These are phyloP conservation scores for Arthrobotrys entomopaga DNA, from an alignment of 2,329 filamentous ascomycete genomes.

Conservation along the genomic window DNA sequence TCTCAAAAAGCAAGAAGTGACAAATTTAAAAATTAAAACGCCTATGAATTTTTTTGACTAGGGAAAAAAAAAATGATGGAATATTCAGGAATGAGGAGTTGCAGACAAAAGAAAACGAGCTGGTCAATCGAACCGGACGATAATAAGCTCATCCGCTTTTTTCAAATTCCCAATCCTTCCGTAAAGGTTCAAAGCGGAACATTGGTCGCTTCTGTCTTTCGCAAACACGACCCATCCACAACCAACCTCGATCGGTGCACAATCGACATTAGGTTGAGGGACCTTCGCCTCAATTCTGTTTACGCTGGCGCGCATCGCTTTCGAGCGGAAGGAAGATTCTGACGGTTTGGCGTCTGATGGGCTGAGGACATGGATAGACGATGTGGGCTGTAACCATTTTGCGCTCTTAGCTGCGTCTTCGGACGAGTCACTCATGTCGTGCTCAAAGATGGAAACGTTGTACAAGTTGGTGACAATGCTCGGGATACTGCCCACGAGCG, in stretches of 20 bases:
- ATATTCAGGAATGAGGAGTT: neutral
- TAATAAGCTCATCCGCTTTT: constrained; percentile 44
- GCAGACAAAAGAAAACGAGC: neutral
- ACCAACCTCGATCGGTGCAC: constrained; percentile 39
- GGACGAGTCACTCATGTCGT: constrained; percentile 11
- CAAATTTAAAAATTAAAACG: neutral
- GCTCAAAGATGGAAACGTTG: constrained; percentile 47
- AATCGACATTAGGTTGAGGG: constrained; percentile 41
- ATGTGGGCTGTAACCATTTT: constrained; percentile 49
- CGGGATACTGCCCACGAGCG: constrained; percentile 43
- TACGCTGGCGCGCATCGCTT: neutral
- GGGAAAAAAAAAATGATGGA: neutral
- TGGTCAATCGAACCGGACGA: constrained; percentile 48
- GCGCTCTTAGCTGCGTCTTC: constrained; percentile 32
- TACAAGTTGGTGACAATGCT: constrained; percentile 48
- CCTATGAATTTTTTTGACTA: neutral
- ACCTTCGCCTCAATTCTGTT: constrained; percentile 24
- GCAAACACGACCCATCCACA: constrained; percentile 51
- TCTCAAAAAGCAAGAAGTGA: neutral
- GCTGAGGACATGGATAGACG: constrained; percentile 42
- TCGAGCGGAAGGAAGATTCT: constrained; percentile 21
- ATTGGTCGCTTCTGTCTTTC: constrained; percentile 46
- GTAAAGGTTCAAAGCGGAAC: constrained; percentile 42
- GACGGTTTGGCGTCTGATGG: constrained; percentile 31
- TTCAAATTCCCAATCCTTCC: constrained; percentile 41